A percentile compares a stretch with the other conserved stretches of the same genome.
These are phyloP conservation scores for Holtermannia corniformis DNA, from an alignment of 768 basidiomycete species.

Conservation along the genomic window DNA sequence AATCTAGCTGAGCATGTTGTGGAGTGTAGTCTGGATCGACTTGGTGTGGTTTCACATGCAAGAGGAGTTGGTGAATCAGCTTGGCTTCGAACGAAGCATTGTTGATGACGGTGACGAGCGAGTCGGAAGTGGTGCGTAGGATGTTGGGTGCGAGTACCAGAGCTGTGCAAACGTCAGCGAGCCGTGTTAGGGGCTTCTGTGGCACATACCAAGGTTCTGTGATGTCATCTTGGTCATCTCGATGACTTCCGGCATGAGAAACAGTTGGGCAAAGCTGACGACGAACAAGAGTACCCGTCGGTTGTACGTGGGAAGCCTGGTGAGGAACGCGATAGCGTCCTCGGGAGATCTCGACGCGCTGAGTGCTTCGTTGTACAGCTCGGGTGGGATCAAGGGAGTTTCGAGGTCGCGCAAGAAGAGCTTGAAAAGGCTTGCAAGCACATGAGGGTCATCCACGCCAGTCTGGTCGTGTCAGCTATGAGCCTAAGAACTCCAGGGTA, in stretches of 20 bases:
- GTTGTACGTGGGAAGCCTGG: constrained; percentile 72
- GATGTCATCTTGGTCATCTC: constrained; percentile 64
- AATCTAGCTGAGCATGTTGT: constrained; percentile 59
- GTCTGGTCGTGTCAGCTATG: constrained; percentile 10
- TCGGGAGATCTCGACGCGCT: constrained; percentile 53
- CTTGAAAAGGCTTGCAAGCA: constrained; percentile 81
- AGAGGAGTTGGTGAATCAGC: constrained; percentile 73
- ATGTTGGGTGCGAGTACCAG: constrained; percentile 89
- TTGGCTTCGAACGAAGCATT: constrained; percentile 85
- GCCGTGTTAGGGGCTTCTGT: neutral
- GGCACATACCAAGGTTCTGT: constrained; percentile 53
- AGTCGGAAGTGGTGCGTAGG: constrained; percentile 73
- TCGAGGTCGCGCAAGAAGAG: constrained; percentile 86
- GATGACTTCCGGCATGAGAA: constrained; percentile 67
- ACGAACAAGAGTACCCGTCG: constrained; percentile 77
- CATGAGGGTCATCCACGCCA: constrained; percentile 77
- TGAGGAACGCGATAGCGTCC: constrained; percentile 63
- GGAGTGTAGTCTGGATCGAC: constrained; percentile 72
- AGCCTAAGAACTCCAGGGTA: neutral
- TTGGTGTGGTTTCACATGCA: constrained; percentile 65
- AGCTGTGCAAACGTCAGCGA: constrained; percentile 42
- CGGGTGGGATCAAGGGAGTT: constrained; percentile 83
- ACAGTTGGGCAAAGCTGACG: constrained; percentile 81
- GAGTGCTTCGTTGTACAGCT: constrained; percentile 85
- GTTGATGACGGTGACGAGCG: constrained; percentile 79